Conservation (phyloP, 1,284 basidiomycete species). For the Melampsora occidentalis region DNA sequence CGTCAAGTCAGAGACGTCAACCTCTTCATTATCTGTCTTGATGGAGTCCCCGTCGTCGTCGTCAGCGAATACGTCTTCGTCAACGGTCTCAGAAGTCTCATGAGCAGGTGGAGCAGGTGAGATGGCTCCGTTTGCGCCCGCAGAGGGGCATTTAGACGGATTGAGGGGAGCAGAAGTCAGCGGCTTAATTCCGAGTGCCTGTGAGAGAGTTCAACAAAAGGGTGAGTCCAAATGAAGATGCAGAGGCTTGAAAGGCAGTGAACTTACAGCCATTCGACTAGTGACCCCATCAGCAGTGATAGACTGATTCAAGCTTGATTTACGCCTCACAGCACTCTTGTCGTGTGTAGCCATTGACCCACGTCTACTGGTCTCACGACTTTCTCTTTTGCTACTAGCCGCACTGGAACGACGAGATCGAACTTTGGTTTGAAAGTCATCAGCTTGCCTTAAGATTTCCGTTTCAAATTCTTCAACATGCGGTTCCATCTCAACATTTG, state of each 20-base stretch:
- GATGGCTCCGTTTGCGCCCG: neutral
- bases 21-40: constrained; percentile 50
- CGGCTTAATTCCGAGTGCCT: constrained; percentile 43
- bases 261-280: constrained; percentile 42
- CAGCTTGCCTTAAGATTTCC: constrained; percentile 69
- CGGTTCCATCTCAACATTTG: constrained; percentile 64
- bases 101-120: constrained; percentile 44
- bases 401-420: constrained; percentile 45
- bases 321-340: constrained; percentile 15
- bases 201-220: constrained; percentile 5
- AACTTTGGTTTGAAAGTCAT: constrained; percentile 59
- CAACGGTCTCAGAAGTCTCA: constrained; percentile 54
- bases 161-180: constrained; percentile 48
- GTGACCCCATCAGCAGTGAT: constrained; percentile 46
- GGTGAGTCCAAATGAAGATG: constrained; percentile 50
- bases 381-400: constrained; percentile 38
- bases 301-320: constrained; percentile 46
- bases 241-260: constrained; percentile 4
- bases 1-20: constrained; percentile 59
- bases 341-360: constrained; percentile 39
- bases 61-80: constrained; percentile 59
- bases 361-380: constrained; percentile 43
- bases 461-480: constrained; percentile 68
- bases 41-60: constrained; percentile 59
- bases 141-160: constrained; percentile 50